Evolutionary conservation across 805 yeast genomes (phyloP).

Genomic region (Lachancea dasiensis): DNA sequence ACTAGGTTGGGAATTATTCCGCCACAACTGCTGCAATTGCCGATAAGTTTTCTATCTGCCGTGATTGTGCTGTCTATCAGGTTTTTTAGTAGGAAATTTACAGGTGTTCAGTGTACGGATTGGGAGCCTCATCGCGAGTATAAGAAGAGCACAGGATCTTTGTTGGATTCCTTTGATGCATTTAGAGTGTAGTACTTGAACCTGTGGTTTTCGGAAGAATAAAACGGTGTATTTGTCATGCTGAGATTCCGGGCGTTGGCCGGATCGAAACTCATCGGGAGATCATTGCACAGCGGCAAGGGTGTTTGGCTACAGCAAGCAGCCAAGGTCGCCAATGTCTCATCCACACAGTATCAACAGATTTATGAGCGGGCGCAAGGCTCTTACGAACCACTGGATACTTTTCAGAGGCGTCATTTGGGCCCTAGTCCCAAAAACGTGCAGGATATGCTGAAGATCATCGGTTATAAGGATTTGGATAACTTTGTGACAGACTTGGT

Average conservation of each 20-base stretch:
- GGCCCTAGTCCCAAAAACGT: slow-evolving; percentile 72
- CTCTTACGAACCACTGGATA: slow-evolving; percentile 48
- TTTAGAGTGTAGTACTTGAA: too few relatives aligned
- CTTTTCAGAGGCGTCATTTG: slow-evolving; percentile 84
- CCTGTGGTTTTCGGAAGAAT: too few relatives aligned
- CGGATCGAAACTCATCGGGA: not conserved
- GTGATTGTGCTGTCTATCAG: too few relatives aligned
- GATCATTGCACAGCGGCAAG: slow-evolving; percentile 5
- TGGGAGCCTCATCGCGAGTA: too few relatives aligned
- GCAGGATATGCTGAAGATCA: slow-evolving; percentile 52
- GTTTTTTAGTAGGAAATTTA: too few relatives aligned
- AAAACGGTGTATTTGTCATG: too few relatives aligned
- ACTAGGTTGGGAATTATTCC: too few relatives aligned
- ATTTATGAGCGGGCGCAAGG: slow-evolving; percentile 40
- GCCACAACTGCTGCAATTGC: too few relatives aligned
- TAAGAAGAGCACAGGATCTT: too few relatives aligned
- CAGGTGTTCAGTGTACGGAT: too few relatives aligned
- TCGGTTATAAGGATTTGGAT: slow-evolving; percentile 63
- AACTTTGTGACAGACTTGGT: slow-evolving; percentile 67
- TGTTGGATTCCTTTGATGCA: too few relatives aligned
- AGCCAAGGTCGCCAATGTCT: slow-evolving; percentile 42
- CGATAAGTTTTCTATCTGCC: too few relatives aligned
- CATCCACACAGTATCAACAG: slow-evolving; percentile 44
- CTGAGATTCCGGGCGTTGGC: slow-evolving; percentile 5
- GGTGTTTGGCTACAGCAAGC: not conserved